Evolutionary conservation across 176 grass and related monocot genomes (phyloP), one percentile per base, ranked within the genome.

Genomic region (Carex parvula): DNA sequence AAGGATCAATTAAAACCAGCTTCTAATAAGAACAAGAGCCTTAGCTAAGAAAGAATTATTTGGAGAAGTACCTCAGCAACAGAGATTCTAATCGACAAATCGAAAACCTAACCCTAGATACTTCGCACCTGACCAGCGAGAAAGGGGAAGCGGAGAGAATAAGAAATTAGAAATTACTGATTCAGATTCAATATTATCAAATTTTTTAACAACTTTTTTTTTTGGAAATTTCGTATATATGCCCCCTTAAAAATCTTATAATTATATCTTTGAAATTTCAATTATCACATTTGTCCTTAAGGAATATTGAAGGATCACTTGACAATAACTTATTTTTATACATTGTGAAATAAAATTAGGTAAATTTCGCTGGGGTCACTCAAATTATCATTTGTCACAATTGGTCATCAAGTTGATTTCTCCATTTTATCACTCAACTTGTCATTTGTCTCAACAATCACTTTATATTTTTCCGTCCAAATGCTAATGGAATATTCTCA

Each of bases 21-120:
- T 78, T 80, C 17, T 60, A 80, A 35, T 42, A 81, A 6, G 39
- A 39, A 76, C 9, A 64, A 64, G 60, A 73, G 30, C 69, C 12
- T 55, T 22, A 46, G 50, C 4, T 66, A 42, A 81, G 79, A 58
- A 70, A 76, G 6, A 76, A 83, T 37, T 63, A 13, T 15, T 8
- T 26, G 46, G 70, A 14, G 2, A 70, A 88, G 63, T 84, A 88
- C 60, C 86, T 84, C 26, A 63, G 0, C 81, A 59, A 84, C 52
- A 46, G 4, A 82, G 70, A 59, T 58, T 30, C 72, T 76, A 76
- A 76, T 76, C 1, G 24, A 69, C 10, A 80, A 80, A 69, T 48
- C 1, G 61, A 64, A 83, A 60, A 53, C 56, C 54, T 56, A 63
- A 67, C 21, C 10, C 32, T 41, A 87, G 75, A 87, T 70, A 73